phyloP scores from a whole-genome alignment of 2,329 filamentous ascomycete species.

The Botrytis squamosa region DNA sequence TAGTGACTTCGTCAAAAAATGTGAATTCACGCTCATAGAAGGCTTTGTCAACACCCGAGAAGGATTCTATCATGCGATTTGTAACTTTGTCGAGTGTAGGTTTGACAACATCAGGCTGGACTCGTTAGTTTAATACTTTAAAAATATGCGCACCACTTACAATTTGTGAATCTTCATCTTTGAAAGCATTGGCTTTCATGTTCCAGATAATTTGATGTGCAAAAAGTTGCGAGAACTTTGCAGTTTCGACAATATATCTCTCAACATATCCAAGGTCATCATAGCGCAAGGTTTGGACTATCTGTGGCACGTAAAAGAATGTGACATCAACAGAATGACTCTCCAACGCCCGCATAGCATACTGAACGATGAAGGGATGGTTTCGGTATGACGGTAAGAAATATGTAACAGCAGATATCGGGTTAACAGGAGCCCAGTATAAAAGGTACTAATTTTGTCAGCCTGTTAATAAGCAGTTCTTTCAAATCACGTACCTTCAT shows the following conservation, averaged over 20 bases:
- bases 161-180: slow-evolving; percentile 88
- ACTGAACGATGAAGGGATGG: slow-evolving; percentile 91
- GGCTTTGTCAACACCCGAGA: slow-evolving; percentile 71
- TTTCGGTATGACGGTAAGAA: slow-evolving; percentile 90
- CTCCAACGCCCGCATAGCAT: slow-evolving; percentile 92
- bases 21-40: slow-evolving; percentile 95
- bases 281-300: slow-evolving; percentile 92
- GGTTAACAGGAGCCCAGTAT: slow-evolving; percentile 91
- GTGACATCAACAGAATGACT: slow-evolving; percentile 94
- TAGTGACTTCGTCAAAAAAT: slow-evolving; percentile 98
- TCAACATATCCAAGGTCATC: slow-evolving; percentile 93
- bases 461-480: slow-evolving; percentile 19
- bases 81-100: slow-evolving; percentile 90
- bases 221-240: slow-evolving; percentile 95
- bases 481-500: slow-evolving; percentile 65
- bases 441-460: slow-evolving; percentile 68
- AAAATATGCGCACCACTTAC: slow-evolving; percentile 48
- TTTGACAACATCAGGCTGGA: slow-evolving; percentile 82
- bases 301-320: slow-evolving; percentile 98
- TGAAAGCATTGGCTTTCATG: slow-evolving; percentile 98
- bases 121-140: slow-evolving; percentile 24
- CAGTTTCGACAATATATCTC: slow-evolving; percentile 94
- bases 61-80: slow-evolving; percentile 77
- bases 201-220: slow-evolving; percentile 99
- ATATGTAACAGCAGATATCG: slow-evolving; percentile 87